Percentiles rank a stretch among this genome's conserved stretches.
Evolutionary conservation across 306 rosid genomes (phyloP).

Genomic region (Quercus alba): DNA sequence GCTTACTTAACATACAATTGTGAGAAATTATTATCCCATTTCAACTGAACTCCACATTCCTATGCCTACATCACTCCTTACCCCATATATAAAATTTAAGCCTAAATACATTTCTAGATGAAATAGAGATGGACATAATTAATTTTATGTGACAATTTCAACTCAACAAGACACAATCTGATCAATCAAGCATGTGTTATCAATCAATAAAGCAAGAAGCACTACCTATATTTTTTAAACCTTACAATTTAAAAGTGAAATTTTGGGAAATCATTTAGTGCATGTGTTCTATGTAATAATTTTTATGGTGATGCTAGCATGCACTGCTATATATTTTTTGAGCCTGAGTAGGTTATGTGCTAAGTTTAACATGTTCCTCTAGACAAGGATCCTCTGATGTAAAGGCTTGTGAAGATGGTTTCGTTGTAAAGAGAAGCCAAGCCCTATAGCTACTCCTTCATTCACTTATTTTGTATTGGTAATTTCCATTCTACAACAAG

Average conservation of each 20-base stretch:
- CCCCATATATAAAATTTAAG: background rate
- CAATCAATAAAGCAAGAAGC: background rate
- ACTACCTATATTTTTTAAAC: background rate
- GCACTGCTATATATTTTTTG: background rate
- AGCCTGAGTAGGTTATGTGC: background rate
- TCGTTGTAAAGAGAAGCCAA: background rate
- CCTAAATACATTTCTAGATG: background rate
- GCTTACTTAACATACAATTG: background rate
- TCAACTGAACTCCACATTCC: background rate
- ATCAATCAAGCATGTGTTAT: no score
- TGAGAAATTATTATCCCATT: background rate
- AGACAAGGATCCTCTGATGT: background rate
- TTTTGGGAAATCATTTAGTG: background rate
- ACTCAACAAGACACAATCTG: no score
- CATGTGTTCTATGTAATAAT: background rate
- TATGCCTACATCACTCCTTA: background rate
- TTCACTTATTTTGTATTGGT: background rate
- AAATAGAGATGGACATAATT: background rate
- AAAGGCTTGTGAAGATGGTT: background rate
- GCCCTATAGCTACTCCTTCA: background rate
- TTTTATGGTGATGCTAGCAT: background rate
- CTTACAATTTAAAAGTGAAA: background rate
- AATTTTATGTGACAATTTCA: no score
- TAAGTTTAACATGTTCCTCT: background rate
- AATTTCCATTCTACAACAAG: background rate